A percentile compares a stretch with the other conserved stretches of the same genome.
Conservation (phyloP, 768 basidiomycete species). For the Tephrocybe sp. region DNA sequence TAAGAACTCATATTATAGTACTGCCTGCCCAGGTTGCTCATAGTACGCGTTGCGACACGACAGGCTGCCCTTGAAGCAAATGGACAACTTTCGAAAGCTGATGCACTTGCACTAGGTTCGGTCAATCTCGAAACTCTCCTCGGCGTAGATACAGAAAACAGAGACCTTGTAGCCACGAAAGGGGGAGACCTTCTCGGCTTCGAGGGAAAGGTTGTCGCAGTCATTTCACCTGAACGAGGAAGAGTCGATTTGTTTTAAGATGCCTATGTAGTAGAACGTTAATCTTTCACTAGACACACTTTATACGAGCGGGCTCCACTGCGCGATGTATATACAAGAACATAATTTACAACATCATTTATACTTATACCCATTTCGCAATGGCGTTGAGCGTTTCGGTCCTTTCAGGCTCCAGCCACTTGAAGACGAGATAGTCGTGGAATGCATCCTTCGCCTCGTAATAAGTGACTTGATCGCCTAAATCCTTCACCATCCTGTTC, state of each 20-base stretch:
- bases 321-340: too few relatives aligned
- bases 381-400: conserved; percentile 46
- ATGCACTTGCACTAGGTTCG: conserved; percentile 48
- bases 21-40: too few relatives aligned
- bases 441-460: conserved; percentile 51
- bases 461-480: conserved; percentile 49
- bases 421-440: conserved; percentile 54
- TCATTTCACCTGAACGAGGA: conserved; percentile 49
- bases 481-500: conserved; percentile 49
- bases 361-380: conserved; percentile 42
- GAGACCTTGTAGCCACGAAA: conserved; percentile 58
- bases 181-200: conserved; percentile 55
- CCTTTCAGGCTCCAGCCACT: conserved; percentile 55
- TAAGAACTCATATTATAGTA: conserved; percentile 29
- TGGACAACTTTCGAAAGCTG: conserved; percentile 37
- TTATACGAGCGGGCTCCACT: too few relatives aligned
- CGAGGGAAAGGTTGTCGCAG: conserved; percentile 47
- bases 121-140: conserved; percentile 43
- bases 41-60: too few relatives aligned
- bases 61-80: conserved; percentile 46
- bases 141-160: conserved; percentile 33
- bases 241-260: conserved; percentile 20
- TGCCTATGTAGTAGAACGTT: background rate
- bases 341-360: background rate
- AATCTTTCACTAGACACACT: too few relatives aligned